These are phyloP conservation scores for Neofusicoccum parvum DNA, from an alignment of 2,329 filamentous ascomycete genomes.

Conservation along the genomic window DNA sequence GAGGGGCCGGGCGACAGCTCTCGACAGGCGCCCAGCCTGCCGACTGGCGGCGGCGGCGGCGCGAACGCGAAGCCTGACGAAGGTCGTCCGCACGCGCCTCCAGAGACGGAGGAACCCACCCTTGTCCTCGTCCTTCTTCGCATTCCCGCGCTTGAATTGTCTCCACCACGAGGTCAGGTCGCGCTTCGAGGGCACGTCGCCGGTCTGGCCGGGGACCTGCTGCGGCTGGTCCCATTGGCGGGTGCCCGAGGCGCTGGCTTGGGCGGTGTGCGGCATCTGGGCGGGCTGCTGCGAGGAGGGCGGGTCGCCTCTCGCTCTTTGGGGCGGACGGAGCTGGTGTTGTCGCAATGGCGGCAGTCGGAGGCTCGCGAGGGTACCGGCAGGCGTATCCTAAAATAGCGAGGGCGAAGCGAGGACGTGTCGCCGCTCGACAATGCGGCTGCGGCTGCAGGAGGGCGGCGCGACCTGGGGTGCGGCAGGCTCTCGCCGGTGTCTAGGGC, in stretches of 20 bases:
- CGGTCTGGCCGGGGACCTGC: constrained; percentile 52
- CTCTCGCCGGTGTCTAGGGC: neutral
- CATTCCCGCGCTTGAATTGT: constrained; percentile 71
- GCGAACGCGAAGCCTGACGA: constrained; percentile 14
- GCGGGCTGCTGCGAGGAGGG: constrained; percentile 27
- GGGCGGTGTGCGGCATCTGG: constrained; percentile 44
- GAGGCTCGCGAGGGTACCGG: constrained; percentile 8
- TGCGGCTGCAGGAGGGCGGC: constrained; percentile 13
- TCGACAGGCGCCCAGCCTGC: constrained; percentile 12
- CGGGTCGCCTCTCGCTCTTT: constrained; percentile 30
- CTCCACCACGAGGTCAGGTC: constrained; percentile 98
- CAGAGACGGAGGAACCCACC: constrained; percentile 41
- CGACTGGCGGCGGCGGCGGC: neutral
- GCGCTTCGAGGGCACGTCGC: constrained; percentile 79
- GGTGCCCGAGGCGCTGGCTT: constrained; percentile 38
- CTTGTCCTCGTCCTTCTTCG: constrained; percentile 65
- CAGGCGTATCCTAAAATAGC: constrained; percentile 22
- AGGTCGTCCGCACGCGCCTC: constrained; percentile 18
- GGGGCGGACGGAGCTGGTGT: constrained; percentile 10
- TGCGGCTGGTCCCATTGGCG: constrained; percentile 45
- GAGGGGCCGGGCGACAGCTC: neutral
- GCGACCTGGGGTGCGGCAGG: constrained; percentile 14
- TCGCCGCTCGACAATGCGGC: constrained; percentile 17
- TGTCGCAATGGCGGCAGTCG: constrained; percentile 21
- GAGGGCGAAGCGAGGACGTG: constrained; percentile 21